Evolutionary conservation across 164 flowering plant species (phyloP).

Genomic region (Brasenia schreberi): DNA sequence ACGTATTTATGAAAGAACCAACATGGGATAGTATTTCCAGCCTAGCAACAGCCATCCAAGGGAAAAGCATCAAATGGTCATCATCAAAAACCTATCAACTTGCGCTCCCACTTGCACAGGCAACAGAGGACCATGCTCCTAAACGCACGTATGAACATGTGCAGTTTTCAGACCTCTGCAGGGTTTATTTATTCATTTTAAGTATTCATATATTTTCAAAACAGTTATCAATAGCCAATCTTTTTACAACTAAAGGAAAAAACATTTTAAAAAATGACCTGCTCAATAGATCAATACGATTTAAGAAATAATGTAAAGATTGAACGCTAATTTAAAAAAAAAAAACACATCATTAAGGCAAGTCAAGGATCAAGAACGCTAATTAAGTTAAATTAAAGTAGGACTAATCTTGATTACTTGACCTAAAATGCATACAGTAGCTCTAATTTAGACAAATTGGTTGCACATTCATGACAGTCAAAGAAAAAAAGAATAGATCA

Average conservation of each 20-base stretch:
- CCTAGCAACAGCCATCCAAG: not conserved
- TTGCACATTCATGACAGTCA: not conserved
- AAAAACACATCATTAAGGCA: not conserved
- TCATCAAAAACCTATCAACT: not conserved
- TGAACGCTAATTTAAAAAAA: not conserved
- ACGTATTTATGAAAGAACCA: not conserved
- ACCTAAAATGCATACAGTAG: not conserved
- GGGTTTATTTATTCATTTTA: not conserved
- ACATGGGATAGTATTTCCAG: not conserved
- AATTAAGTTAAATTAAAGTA: not conserved
- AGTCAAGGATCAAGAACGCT: not conserved
- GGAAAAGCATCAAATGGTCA: not conserved
- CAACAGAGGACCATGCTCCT: not conserved
- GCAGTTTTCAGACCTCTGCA: not conserved
- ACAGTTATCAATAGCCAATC: not conserved
- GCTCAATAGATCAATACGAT: not conserved
- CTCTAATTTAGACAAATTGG: not conserved
- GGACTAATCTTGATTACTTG: not conserved
- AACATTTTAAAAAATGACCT: too few species aligned
- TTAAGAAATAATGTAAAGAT: not conserved
- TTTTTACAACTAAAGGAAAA: not conserved
- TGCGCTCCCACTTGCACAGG: not conserved
- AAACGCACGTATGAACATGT: not conserved
- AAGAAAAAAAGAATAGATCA: not conserved
- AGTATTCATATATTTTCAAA: not conserved